A percentile compares a stretch with the other conserved stretches of the same genome.
Conservation (phyloP, 257 asterid species). For the Verbena officinalis region DNA sequence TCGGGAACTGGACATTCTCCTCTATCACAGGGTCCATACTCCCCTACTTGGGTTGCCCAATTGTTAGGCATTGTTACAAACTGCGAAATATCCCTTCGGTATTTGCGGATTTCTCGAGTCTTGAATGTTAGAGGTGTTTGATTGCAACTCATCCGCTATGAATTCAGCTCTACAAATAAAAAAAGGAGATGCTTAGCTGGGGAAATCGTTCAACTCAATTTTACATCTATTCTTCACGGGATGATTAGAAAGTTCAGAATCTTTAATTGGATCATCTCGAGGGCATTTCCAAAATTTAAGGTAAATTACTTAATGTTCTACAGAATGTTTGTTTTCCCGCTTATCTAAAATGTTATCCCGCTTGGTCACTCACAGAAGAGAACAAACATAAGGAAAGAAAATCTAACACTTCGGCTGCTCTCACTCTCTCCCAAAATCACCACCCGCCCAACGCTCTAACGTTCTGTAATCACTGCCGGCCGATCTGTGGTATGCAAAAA, state of each 20-base stretch:
- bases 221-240: background rate
- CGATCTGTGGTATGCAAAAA: no score
- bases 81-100: conserved; percentile 14
- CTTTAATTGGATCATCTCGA: background rate
- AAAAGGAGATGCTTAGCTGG: background rate
- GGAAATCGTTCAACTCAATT: background rate
- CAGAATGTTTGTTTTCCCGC: no score
- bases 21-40: background rate
- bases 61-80: conserved; percentile 9
- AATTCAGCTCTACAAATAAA: background rate
- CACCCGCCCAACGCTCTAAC: no score
- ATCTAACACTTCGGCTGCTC: no score
- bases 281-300: no score
- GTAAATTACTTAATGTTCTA: no score
- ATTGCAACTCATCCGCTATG: background rate
- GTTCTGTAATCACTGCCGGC: no score
- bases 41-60: background rate
- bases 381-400: no score
- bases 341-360: no score
- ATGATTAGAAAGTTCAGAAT: background rate
- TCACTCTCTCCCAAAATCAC: no score
- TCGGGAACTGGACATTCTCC: background rate
- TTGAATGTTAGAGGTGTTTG: background rate
- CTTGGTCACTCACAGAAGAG: no score
- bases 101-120: background rate